phyloP scores from a whole-genome alignment of 345 rosid species.

The Bretschneidera sinensis region DNA sequence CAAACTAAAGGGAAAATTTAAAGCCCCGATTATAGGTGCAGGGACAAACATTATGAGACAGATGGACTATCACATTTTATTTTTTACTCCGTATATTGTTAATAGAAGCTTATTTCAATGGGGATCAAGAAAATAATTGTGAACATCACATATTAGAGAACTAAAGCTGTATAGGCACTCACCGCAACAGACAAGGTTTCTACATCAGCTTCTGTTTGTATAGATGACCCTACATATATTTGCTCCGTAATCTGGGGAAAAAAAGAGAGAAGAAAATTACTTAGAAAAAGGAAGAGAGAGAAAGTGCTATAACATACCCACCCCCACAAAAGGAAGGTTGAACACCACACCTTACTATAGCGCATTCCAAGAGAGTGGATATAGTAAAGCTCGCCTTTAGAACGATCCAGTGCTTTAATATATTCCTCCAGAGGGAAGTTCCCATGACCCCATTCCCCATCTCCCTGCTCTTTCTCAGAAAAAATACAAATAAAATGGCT shows the following conservation, averaged over 20 bases:
- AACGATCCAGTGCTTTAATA: constrained; percentile 74
- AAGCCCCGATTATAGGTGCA: background rate
- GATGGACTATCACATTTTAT: background rate
- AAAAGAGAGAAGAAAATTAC: constrained; percentile 13
- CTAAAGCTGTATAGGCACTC: constrained; percentile 25
- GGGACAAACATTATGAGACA: background rate
- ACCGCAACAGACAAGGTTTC: constrained; percentile 55
- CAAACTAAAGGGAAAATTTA: background rate
- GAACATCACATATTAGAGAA: background rate
- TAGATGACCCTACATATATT: constrained; percentile 80
- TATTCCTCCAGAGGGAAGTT: constrained; percentile 88
- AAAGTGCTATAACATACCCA: constrained; percentile 6
- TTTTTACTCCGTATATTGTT: background rate
- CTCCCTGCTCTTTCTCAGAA: constrained; percentile 62
- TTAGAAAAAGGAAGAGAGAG: constrained; percentile 3
- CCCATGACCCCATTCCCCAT: constrained; percentile 92
- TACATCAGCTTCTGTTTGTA: constrained; percentile 80
- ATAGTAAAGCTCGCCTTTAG: constrained; percentile 85
- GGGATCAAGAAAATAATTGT: too few relatives aligned
- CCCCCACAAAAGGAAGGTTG: constrained; percentile 4
- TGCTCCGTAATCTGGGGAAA: constrained; percentile 79
- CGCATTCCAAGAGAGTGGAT: constrained; percentile 85
- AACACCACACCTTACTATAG: constrained; percentile 69
- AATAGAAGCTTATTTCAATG: constrained; percentile 5
- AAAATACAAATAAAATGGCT: constrained; percentile 64